These are phyloP conservation scores for Dendrostoma leiphaemia DNA, from an alignment of 2,329 filamentous ascomycete species.

Conservation along the genomic window DNA sequence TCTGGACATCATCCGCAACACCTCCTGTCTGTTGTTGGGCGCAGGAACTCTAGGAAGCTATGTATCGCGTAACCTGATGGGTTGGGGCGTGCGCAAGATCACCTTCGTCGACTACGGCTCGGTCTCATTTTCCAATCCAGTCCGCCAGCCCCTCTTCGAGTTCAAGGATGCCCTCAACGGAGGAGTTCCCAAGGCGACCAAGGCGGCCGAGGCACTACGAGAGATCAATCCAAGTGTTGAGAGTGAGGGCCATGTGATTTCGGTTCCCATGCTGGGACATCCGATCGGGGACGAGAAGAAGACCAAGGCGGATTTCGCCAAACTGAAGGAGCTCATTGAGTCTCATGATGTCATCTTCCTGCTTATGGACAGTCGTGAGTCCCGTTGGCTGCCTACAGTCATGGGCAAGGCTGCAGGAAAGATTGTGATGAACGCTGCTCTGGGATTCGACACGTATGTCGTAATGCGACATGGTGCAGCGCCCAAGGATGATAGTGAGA, in stretches of 20 bases:
- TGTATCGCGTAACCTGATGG: conserved; percentile 86
- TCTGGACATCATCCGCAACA: conserved; percentile 83
- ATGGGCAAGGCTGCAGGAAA: conserved; percentile 93
- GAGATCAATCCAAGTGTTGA: conserved; percentile 92
- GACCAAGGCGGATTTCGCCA: conserved; percentile 72
- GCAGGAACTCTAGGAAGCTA: conserved; percentile 93
- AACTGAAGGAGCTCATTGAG: conserved; percentile 71
- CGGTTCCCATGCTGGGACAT: conserved; percentile 94
- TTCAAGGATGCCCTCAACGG: conserved; percentile 87
- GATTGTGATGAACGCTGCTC: conserved; percentile 92
- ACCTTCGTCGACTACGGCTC: conserved; percentile 93
- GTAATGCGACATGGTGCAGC: conserved; percentile 91
- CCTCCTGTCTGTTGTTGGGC: conserved; percentile 85
- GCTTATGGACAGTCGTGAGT: conserved; percentile 96
- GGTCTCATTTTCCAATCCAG: conserved; percentile 95
- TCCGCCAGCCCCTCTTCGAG: conserved; percentile 87
- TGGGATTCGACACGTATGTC: conserved; percentile 95
- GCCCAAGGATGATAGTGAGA: conserved; percentile 50
- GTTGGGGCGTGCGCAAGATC: conserved; percentile 93
- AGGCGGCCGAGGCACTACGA: conserved; percentile 75
- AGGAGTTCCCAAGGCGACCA: conserved; percentile 77
- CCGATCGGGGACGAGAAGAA: conserved; percentile 72
- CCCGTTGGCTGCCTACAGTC: conserved; percentile 90
- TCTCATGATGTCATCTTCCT: conserved; percentile 91
- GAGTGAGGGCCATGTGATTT: conserved; percentile 73